Percentiles rank a stretch among this genome's conserved stretches.
phyloP scores from a whole-genome alignment of 805 yeast species.

The Myxozyma neotropica region DNA sequence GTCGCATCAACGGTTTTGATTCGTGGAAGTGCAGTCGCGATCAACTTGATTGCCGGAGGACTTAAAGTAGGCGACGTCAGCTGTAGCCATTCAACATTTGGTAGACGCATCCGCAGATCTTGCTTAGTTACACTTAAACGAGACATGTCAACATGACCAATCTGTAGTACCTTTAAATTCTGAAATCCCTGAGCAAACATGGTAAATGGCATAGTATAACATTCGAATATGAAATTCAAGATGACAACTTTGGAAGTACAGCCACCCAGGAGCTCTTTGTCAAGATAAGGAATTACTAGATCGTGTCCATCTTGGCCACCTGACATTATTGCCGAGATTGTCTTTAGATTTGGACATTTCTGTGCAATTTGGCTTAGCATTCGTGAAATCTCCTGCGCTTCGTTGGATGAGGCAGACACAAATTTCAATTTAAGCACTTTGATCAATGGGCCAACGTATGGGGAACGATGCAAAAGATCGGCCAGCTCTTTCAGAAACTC shows the following conservation, averaged over 20 bases:
- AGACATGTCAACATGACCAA: conserved; percentile 22
- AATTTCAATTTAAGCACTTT: conserved; percentile 10
- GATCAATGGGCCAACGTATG: conserved; percentile 10
- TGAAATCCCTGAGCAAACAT: conserved; percentile 23
- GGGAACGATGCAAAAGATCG: not conserved
- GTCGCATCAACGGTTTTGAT: conserved; percentile 10
- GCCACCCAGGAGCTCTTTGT: not conserved
- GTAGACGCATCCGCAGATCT: conserved; percentile 7
- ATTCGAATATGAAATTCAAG: conserved; percentile 16
- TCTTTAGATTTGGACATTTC: conserved; percentile 11
- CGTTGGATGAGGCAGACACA: not conserved
- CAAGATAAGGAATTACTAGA: conserved; percentile 11
- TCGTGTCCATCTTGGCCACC: conserved; percentile 11
- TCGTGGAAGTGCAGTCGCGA: conserved; percentile 19
- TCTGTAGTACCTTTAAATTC: conserved; percentile 8
- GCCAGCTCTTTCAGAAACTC: conserved; percentile 8
- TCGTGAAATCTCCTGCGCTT: conserved; percentile 6
- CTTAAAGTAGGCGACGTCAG: conserved; percentile 10
- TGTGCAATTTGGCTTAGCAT: not conserved
- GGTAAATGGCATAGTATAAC: conserved; percentile 21
- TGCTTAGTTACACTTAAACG: conserved; percentile 2
- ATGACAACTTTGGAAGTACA: not conserved
- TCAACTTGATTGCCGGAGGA: conserved; percentile 10
- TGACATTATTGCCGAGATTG: conserved; percentile 12
- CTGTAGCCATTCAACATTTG: conserved; percentile 15